Percentiles rank a stretch among this genome's conserved stretches.
phyloP scores from a whole-genome alignment of 352 stramenopile genomes.

The Phytophthora syringae region DNA sequence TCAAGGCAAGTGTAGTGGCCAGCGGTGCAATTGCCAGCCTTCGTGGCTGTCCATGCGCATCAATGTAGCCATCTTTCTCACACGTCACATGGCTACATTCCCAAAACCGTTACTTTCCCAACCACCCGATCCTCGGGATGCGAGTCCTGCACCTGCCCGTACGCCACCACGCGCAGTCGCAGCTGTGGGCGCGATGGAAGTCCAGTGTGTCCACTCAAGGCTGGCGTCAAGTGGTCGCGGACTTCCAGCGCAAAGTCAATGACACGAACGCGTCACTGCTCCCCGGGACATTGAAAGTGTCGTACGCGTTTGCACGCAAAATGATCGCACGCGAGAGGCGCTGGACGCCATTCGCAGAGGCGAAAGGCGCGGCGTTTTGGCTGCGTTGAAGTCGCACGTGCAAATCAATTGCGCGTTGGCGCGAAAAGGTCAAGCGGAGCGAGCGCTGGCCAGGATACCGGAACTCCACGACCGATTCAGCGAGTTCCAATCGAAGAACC shows the following conservation, averaged over 20 bases:
- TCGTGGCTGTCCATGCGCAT: too few relatives aligned
- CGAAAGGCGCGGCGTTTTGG: conserved; percentile 45
- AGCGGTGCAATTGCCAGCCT: conserved; percentile 24
- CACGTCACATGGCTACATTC: conserved; percentile 7
- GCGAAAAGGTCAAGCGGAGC: conserved; percentile 55
- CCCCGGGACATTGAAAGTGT: conserved; percentile 37
- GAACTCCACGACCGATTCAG: conserved; percentile 32
- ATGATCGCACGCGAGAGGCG: conserved; percentile 60
- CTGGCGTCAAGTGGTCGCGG: conserved; percentile 53
- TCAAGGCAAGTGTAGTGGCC: conserved; percentile 28
- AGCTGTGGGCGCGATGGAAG: conserved; percentile 8
- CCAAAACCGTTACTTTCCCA: conserved; percentile 3
- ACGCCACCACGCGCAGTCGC: not conserved
- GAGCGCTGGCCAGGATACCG: conserved; percentile 47
- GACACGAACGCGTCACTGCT: conserved; percentile 19
- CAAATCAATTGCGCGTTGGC: conserved; percentile 56
- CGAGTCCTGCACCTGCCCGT: conserved; percentile 10
- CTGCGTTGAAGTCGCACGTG: conserved; percentile 43
- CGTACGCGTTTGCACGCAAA: conserved; percentile 49
- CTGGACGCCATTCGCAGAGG: conserved; percentile 48
- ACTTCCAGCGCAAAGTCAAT: conserved; percentile 50
- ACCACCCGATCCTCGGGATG: conserved; percentile 14
- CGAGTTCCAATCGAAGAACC: conserved; percentile 26
- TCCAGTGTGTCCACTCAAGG: conserved; percentile 14
- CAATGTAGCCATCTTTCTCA: conserved; percentile 38